Evolutionary conservation across 225 moss, liverwort and hornwort species (phyloP).

Genomic region (Climacium dendroides): DNA sequence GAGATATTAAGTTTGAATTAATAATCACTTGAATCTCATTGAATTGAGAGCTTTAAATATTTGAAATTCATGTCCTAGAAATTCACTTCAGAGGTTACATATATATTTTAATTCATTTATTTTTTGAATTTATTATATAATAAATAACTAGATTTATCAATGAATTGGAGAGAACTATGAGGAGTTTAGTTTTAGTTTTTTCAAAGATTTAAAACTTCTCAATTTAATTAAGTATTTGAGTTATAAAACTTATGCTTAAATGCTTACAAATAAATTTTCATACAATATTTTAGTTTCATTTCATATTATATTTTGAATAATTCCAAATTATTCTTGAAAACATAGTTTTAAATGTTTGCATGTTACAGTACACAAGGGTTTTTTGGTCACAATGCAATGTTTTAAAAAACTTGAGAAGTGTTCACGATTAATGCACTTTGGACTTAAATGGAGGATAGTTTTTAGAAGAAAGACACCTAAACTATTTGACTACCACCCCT

Average conservation of each 20-base stretch:
- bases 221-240: not conserved
- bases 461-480: not conserved
- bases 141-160: not conserved
- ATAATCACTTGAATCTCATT: not conserved
- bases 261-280: not conserved
- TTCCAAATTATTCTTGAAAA: not conserved
- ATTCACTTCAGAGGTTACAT: not conserved
- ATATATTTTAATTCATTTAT: no score
- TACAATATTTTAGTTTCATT: not conserved
- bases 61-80: not conserved
- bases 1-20: not conserved
- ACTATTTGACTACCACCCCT: not conserved
- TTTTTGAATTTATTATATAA: not conserved
- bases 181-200: not conserved
- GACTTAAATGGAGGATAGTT: not conserved
- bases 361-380: not conserved
- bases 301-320: not conserved
- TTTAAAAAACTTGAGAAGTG: not conserved
- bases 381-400: not conserved
- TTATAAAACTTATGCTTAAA: not conserved
- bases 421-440: not conserved
- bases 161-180: fast-evolving
- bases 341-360: not conserved
- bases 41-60: not conserved
- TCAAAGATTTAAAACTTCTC: not conserved